A percentile compares a stretch with the other conserved stretches of the same genome.
Evolutionary conservation across 75 land plant species (phyloP).

Genomic region (Adiantum capillusveneris): DNA sequence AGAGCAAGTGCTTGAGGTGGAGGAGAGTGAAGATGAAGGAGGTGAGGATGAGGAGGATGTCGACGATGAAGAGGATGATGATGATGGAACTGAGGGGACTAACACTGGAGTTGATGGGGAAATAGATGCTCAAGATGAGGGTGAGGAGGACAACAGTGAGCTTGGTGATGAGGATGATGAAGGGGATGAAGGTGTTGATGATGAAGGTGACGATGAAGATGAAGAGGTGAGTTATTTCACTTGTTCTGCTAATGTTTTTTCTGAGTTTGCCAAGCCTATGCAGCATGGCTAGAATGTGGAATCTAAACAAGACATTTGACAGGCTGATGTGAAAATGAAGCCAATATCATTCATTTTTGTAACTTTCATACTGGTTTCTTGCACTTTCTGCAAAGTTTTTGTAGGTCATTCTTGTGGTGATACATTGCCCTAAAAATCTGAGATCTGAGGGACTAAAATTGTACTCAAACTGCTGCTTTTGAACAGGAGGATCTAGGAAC

Average conservation of each 20-base stretch:
- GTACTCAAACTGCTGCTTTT: no score
- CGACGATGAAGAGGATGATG: constrained; percentile 48
- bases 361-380: no score
- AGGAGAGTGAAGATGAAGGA: constrained; percentile 15
- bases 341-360: no score
- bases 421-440: no score
- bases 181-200: constrained; percentile 17
- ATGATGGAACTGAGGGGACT: constrained; percentile 25
- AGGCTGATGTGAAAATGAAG: no score
- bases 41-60: constrained; percentile 35
- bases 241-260: no score
- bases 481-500: constrained; percentile 59
- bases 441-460: no score
- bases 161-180: constrained; percentile 59
- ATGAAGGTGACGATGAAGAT: constrained; percentile 44
- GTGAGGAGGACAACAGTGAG: constrained; percentile 38
- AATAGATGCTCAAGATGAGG: constrained; percentile 50
- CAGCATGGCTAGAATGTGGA: no score
- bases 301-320: no score
- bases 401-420: no score
- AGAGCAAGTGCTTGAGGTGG: not conserved
- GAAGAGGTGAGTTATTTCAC: constrained; percentile 33
- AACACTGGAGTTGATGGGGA: constrained; percentile 43
- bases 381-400: no score
- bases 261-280: no score